phyloP scores from a whole-genome alignment of 2,329 filamentous ascomycete genomes.

The Diaporthe batatas region DNA sequence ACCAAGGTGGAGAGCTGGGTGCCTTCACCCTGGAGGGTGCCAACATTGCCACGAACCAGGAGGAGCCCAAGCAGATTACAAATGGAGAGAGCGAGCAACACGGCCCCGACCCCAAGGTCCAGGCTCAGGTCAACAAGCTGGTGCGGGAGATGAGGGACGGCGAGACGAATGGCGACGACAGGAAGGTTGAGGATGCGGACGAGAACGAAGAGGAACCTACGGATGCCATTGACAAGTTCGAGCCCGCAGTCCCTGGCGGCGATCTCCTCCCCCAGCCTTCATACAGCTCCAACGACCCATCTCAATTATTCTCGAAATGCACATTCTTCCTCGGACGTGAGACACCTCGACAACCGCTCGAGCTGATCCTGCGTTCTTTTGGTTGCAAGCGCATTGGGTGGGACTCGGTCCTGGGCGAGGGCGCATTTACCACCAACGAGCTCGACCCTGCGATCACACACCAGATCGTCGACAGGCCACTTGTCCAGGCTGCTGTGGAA shows the following conservation, averaged over 20 bases:
- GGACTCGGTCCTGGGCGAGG: conserved; percentile 91
- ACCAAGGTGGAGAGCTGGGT: conserved; percentile 88
- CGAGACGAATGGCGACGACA: conserved; percentile 56
- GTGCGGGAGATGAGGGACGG: conserved; percentile 74
- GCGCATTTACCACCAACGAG: conserved; percentile 92
- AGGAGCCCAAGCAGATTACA: conserved; percentile 67
- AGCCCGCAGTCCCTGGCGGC: conserved; percentile 84
- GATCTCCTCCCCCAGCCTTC: conserved; percentile 87
- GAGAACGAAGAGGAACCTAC: conserved; percentile 62
- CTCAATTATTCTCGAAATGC: conserved; percentile 86
- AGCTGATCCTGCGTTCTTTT: conserved; percentile 93
- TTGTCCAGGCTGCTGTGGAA: conserved; percentile 71
- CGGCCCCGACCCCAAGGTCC: conserved; percentile 71
- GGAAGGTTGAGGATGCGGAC: conserved; percentile 56
- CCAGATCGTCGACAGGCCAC: conserved; percentile 93
- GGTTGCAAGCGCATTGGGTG: conserved; percentile 97
- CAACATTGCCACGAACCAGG: conserved; percentile 69
- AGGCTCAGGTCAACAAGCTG: conserved; percentile 77
- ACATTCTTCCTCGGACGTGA: conserved; percentile 96
- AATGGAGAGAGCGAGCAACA: conserved; percentile 65
- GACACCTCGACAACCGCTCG: conserved; percentile 88
- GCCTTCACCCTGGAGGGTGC: conserved; percentile 89
- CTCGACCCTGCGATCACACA: conserved; percentile 91
- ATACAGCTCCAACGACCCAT: conserved; percentile 74
- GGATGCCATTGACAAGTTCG: conserved; percentile 89